These are phyloP conservation scores for Penstemon davidsonii DNA, from an alignment of 257 asterid genomes.

Conservation along the genomic window DNA sequence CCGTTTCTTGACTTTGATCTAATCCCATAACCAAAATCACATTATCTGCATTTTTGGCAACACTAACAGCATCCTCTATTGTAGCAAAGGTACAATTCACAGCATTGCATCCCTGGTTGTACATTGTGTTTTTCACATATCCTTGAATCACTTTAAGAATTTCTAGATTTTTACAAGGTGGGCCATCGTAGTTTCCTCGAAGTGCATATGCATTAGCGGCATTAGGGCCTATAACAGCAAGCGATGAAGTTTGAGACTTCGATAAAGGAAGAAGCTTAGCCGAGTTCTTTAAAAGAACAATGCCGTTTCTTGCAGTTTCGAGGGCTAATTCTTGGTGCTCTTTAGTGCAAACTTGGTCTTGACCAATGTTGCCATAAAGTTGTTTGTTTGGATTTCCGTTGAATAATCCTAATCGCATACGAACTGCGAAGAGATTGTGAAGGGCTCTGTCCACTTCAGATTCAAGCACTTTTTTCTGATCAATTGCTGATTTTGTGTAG, in stretches of 20 bases:
- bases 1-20: conserved; percentile 67
- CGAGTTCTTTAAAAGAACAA: conserved; percentile 73
- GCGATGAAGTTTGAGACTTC: conserved; percentile 41
- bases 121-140: conserved; percentile 34
- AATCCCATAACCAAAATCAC: conserved; percentile 85
- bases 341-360: conserved; percentile 58
- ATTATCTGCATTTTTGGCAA: conserved; percentile 66
- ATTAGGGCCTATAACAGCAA: conserved; percentile 80
- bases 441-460: conserved; percentile 68
- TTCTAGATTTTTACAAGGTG: conserved; percentile 62
- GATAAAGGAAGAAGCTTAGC: conserved; percentile 65
- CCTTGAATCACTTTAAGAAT: conserved; percentile 47
- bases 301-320: conserved; percentile 79
- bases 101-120: conserved; percentile 50
- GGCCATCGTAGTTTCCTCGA: conserved; percentile 72
- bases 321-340: conserved; percentile 68
- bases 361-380: conserved; percentile 52
- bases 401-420: conserved; percentile 82
- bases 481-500: conserved; percentile 72
- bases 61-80: conserved; percentile 45
- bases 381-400: conserved; percentile 58
- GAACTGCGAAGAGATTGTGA: conserved; percentile 63
- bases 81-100: conserved; percentile 52
- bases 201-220: conserved; percentile 49
- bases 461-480: conserved; percentile 48